Evolutionary conservation across 371 early-diverging fungal genomes (phyloP).

Genomic region (Umbelopsis sp.): DNA sequence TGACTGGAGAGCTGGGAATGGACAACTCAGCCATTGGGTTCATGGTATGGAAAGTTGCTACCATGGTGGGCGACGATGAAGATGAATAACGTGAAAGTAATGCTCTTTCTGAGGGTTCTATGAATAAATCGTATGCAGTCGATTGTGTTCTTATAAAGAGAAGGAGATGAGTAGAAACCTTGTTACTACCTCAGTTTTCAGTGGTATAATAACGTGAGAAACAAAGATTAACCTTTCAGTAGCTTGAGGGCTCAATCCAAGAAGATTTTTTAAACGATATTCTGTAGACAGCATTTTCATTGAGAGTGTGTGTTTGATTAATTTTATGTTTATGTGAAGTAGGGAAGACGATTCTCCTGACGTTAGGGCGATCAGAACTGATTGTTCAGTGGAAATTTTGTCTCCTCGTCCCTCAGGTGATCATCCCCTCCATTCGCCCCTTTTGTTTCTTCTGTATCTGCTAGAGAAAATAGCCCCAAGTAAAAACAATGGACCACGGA

Average conservation of each 20-base stretch:
- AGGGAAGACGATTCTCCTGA: slow-evolving; percentile 10
- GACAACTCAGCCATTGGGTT: background rate
- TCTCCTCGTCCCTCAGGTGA: slow-evolving; percentile 14
- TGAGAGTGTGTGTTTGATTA: background rate
- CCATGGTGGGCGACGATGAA: background rate
- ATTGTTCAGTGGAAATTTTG: slow-evolving; percentile 8
- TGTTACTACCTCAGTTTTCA: no score
- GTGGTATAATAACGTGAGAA: background rate
- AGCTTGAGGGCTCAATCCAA: background rate
- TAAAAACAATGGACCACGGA: background rate
- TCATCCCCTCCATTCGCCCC: slow-evolving; percentile 2
- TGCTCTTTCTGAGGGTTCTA: background rate
- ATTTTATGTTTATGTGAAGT: slow-evolving; percentile 1
- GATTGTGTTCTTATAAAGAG: background rate
- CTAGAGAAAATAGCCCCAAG: background rate
- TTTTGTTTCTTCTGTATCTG: background rate
- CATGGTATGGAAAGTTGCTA: background rate
- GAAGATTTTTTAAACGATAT: slow-evolving; percentile 6
- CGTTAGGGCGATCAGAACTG: background rate
- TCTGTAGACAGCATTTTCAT: slow-evolving; percentile 14
- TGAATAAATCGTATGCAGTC: background rate
- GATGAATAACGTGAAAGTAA: background rate
- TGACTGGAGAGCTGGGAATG: background rate
- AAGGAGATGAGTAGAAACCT: no score
- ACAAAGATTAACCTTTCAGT: background rate